Percentiles rank a stretch among this genome's conserved stretches.
These are phyloP conservation scores for Penicillium crustosum DNA, from an alignment of 2,329 filamentous ascomycete species.

Conservation along the genomic window DNA sequence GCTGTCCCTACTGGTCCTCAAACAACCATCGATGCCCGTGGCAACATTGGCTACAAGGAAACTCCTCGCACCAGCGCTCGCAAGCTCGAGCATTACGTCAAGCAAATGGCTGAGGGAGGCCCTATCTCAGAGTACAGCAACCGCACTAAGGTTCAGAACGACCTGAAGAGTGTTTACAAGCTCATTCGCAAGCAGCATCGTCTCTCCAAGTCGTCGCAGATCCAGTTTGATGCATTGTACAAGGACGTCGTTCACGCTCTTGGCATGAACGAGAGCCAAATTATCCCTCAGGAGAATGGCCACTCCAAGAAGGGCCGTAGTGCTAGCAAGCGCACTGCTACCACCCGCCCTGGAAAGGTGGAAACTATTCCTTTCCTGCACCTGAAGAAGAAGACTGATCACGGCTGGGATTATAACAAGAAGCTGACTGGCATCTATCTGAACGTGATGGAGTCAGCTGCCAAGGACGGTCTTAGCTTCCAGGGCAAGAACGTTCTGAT, in stretches of 20 bases:
- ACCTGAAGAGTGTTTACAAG: constrained; percentile 93
- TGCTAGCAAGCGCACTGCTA: constrained; percentile 49
- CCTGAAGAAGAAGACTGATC: constrained; percentile 92
- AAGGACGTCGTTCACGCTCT: constrained; percentile 90
- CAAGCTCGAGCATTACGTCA: constrained; percentile 97
- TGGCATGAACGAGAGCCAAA: constrained; percentile 97
- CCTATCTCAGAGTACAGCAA: constrained; percentile 99
- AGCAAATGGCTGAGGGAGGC: constrained; percentile 96
- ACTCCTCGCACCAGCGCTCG: constrained; percentile 82
- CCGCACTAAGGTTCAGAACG: constrained; percentile 95
- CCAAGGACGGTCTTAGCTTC: constrained; percentile 84
- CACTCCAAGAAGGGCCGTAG: constrained; percentile 58
- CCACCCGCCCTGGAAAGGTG: constrained; percentile 76
- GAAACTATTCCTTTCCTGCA: constrained; percentile 98
- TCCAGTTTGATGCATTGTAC: constrained; percentile 95
- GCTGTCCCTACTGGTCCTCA: constrained; percentile 86
- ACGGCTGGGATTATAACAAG: constrained; percentile 99
- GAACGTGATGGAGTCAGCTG: constrained; percentile 85
- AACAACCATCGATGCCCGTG: constrained; percentile 87
- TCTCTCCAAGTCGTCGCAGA: constrained; percentile 90
- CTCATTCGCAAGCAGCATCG: constrained; percentile 98
- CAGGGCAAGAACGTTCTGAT: constrained; percentile 94
- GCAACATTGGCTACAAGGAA: constrained; percentile 91
- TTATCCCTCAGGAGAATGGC: constrained; percentile 82
- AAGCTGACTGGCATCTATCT: constrained; percentile 92